Base-by-base conservation (phyloP, 2,329 filamentous ascomycete species). In the Monilinia fructicola region DNA sequence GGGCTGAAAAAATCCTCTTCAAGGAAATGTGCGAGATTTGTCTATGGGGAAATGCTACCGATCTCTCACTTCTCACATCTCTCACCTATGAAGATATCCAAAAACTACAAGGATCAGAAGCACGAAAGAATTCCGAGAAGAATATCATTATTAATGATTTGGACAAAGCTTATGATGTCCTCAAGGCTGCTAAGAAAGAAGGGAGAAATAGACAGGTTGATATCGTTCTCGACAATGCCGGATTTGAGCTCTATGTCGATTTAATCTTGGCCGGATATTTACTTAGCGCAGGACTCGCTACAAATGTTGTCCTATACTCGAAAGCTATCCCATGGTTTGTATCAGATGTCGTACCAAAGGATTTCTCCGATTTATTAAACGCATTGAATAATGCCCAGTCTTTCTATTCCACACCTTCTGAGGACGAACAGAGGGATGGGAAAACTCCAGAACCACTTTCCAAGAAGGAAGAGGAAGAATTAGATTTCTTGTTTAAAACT, bases 241-340 rank as follows among this genome's bases (percentile, higher is more conserved):
- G 95, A 7, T 99, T 99, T 76, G 95, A 99, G 81, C 85, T 99
- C 16, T 99, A 93, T 76, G 95, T 98, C 71, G 95, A 99, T 76
- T 84, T 99, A 12, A 88, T 98, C 67, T 84, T 99, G 2, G 93
- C 92, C 0, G 94, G 93, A 0, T 99, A 96, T 76, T 83, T 99
- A 18, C 83, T 99, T 9, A 88, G 92, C 0, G 84, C 92, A 0
- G 91, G 90, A 0, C 86, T 99, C 7, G 95, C 95, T 0, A 97
- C 93, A 0, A 87, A 87, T 31, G 84, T 99, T 18, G 88, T 98
- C 26, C 84, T 99, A 12, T 93, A 97, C 75, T 93, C 95, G 62
- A 99, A 99, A 80, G 89, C 88, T 28, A 93, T 99, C 67, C 95
- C 95, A 0, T 99, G 95, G 95, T 99, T 98, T 76, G 95, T 99